Evolutionary conservation across 2,329 filamentous ascomycete genomes (phyloP).

Genomic region (Alternaria atra): DNA sequence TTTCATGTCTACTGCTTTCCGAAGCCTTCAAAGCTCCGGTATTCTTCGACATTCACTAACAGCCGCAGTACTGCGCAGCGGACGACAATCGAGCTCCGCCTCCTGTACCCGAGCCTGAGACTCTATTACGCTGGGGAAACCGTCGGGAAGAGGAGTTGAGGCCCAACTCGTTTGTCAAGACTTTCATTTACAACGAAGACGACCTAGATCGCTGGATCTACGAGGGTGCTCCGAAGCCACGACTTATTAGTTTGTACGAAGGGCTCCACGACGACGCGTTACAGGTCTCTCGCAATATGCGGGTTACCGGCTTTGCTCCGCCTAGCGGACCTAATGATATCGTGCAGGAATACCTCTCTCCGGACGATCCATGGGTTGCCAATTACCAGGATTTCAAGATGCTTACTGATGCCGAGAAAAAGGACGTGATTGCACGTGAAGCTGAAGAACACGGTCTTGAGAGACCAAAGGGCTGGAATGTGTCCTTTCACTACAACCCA

Average conservation of each 20-base stretch:
- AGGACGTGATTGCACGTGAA: constrained; percentile 62
- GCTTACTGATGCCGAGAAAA: constrained; percentile 51
- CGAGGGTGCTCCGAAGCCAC: constrained; percentile 13
- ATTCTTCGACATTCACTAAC: constrained; percentile 8
- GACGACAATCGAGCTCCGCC: neutral
- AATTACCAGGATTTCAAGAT: constrained; percentile 45
- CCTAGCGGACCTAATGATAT: constrained; percentile 42
- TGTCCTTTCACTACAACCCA: constrained; percentile 95
- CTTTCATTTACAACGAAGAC: constrained; percentile 22
- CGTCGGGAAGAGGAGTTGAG: constrained; percentile 9
- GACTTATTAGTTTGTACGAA: constrained; percentile 1
- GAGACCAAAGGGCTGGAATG: constrained; percentile 83
- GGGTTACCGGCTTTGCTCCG: constrained; percentile 23
- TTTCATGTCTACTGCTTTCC: neutral
- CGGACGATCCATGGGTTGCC: constrained; percentile 35
- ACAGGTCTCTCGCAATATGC: constrained; percentile 23
- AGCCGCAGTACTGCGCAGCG: constrained; percentile 1
- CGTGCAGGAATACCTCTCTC: constrained; percentile 48
- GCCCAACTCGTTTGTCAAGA: constrained; percentile 13
- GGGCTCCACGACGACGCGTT: neutral
- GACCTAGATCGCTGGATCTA: constrained; percentile 25
- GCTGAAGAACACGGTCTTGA: constrained; percentile 73
- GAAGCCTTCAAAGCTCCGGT: neutral
- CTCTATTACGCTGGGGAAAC: constrained; percentile 9
- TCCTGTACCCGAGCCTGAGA: neutral